A percentile compares a stretch with the other conserved stretches of the same genome.
These are phyloP conservation scores for Trichaptum fuscoviolaceum DNA, from an alignment of 768 basidiomycete genomes.

Conservation along the genomic window DNA sequence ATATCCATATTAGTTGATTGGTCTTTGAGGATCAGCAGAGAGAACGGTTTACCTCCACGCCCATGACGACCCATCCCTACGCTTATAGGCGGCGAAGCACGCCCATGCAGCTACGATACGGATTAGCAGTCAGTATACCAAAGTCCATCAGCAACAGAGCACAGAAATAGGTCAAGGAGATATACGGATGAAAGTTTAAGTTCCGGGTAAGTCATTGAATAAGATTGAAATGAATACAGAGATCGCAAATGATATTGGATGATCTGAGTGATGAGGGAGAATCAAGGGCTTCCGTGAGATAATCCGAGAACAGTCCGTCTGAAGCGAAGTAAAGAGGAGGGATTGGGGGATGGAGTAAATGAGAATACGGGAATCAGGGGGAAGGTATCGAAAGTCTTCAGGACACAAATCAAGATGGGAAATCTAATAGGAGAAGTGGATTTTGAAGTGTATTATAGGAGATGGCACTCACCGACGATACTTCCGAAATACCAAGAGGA, in stretches of 20 bases:
- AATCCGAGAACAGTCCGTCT: not conserved
- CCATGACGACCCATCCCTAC: conserved; percentile 24
- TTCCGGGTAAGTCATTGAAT: not conserved
- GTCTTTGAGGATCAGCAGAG: not conserved
- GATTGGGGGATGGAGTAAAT: too few relatives aligned
- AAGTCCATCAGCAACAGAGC: not conserved
- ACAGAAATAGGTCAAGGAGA: not conserved
- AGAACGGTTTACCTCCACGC: conserved; percentile 19
- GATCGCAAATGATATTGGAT: not conserved
- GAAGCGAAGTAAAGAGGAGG: not conserved
- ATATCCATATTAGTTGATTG: not conserved
- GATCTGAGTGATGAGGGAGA: not conserved
- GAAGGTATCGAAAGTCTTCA: too few relatives aligned
- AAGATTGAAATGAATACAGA: not conserved
- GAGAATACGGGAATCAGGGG: too few relatives aligned
- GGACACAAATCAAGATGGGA: too few relatives aligned
- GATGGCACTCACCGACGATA: conserved; percentile 46
- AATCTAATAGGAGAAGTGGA: too few relatives aligned
- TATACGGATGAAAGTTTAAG: not conserved
- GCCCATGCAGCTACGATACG: conserved; percentile 39
- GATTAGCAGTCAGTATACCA: not conserved
- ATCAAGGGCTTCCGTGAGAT: not conserved
- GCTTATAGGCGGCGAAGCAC: conserved; percentile 37
- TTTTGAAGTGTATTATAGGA: too few relatives aligned
- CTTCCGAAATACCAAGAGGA: conserved; percentile 73